phyloP scores from a whole-genome alignment of 1,284 basidiomycete species.

The Anthracocystis panici-leucophaei region DNA sequence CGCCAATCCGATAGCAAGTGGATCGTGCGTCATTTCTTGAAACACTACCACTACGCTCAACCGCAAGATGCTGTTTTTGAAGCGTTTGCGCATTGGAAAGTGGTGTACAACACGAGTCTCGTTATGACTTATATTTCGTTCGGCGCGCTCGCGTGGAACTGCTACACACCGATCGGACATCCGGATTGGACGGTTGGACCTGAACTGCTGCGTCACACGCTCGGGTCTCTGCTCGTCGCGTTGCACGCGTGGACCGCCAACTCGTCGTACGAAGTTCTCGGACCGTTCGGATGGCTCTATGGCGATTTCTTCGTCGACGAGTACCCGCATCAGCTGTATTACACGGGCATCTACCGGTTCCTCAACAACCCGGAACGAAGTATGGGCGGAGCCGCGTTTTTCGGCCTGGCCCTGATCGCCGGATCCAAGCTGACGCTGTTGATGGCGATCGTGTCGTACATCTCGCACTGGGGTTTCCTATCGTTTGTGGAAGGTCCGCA shows the following conservation, averaged over 20 bases:
- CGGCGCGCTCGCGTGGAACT: conserved; percentile 53
- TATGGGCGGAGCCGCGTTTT: conserved; percentile 94
- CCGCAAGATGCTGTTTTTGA: conserved; percentile 76
- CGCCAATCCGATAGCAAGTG: conserved; percentile 89
- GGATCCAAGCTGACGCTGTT: conserved; percentile 86
- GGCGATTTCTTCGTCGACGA: conserved; percentile 91
- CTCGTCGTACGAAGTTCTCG: conserved; percentile 91
- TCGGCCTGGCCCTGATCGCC: conserved; percentile 89
- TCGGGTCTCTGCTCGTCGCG: conserved; percentile 76
- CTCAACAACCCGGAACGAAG: conserved; percentile 90
- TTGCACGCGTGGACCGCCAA: conserved; percentile 91
- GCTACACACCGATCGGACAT: conserved; percentile 59
- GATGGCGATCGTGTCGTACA: conserved; percentile 85
- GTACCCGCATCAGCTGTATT: conserved; percentile 89
- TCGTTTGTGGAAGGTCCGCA: conserved; percentile 78
- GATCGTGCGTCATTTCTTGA: conserved; percentile 91
- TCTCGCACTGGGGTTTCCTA: conserved; percentile 72
- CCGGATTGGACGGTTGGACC: conserved; percentile 86
- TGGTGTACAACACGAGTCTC: conserved; percentile 89
- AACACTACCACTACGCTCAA: conserved; percentile 73
- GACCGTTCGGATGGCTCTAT: conserved; percentile 71
- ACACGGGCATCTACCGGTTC: conserved; percentile 93
- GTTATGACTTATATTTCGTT: conserved; percentile 85
- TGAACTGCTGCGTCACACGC: conserved; percentile 81
- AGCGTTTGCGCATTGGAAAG: conserved; percentile 95